phyloP scores from a whole-genome alignment of 75 land plant genomes.

The Pinus albicaulis region DNA sequence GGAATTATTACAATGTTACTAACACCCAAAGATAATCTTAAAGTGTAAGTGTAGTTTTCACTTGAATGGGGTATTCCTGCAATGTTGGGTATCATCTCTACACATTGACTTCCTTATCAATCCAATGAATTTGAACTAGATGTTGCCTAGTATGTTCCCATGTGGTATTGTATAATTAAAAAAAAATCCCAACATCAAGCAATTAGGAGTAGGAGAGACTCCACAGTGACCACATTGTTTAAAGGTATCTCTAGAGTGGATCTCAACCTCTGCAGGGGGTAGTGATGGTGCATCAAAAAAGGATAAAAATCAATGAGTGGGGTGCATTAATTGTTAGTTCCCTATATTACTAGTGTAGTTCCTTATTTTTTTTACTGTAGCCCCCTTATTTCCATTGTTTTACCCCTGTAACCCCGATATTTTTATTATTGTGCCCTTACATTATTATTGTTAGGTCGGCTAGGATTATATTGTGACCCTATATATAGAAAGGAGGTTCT shows the following conservation, averaged over 20 bases:
- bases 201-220: slow-evolving; percentile 37
- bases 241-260: slow-evolving; percentile 51
- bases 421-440: too few species aligned
- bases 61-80: slow-evolving; percentile 96
- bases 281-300: slow-evolving; percentile 50
- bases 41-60: slow-evolving; percentile 96
- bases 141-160: slow-evolving; percentile 64
- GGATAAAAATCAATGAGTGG: slow-evolving; percentile 63
- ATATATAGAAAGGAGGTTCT: too few species aligned
- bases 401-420: too few species aligned
- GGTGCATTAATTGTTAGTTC: slow-evolving; percentile 47
- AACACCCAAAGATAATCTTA: slow-evolving; percentile 95
- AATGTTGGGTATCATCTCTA: slow-evolving; percentile 87
- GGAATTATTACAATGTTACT: slow-evolving; percentile 81
- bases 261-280: slow-evolving; percentile 43
- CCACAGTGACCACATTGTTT: slow-evolving; percentile 82
- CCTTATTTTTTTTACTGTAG: too few species aligned
- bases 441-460: too few species aligned
- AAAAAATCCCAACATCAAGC: slow-evolving; percentile 31
- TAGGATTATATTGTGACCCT: too few species aligned
- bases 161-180: slow-evolving; percentile 38
- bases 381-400: too few species aligned
- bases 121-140: slow-evolving; percentile 85
- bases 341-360: too few species aligned
- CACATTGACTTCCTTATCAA: slow-evolving; percentile 90